A percentile compares a stretch with the other conserved stretches of the same genome.
These are phyloP conservation scores for Aspergillus uvarum DNA, from an alignment of 2,329 filamentous ascomycete species.

Conservation along the genomic window DNA sequence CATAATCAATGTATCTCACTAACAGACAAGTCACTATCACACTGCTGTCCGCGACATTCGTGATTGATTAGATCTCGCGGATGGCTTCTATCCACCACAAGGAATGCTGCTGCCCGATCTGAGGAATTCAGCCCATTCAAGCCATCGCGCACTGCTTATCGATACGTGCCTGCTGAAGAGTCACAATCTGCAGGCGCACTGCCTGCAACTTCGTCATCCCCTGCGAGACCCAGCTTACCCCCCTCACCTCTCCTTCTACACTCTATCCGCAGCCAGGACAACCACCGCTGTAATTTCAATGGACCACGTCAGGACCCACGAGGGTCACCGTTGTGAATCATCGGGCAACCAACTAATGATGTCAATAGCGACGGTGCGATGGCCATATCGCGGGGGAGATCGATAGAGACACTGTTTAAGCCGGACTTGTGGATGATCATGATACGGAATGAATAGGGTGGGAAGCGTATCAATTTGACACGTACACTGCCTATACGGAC, in stretches of 20 bases:
- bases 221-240: neutral
- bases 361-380: neutral
- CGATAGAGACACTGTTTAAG: neutral
- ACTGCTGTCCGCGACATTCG: neutral
- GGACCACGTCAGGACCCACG: slow-evolving; percentile 17
- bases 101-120: slow-evolving; percentile 10
- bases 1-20: neutral
- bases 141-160: slow-evolving; percentile 4
- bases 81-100: neutral
- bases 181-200: neutral
- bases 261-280: slow-evolving; percentile 1
- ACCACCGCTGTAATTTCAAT: neutral
- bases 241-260: neutral
- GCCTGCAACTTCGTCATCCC: neutral
- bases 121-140: neutral
- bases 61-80: slow-evolving; percentile 6
- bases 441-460: neutral
- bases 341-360: slow-evolving; percentile 1
- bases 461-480: neutral
- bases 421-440: neutral
- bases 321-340: neutral
- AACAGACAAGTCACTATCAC: neutral
- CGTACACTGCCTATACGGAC: neutral
- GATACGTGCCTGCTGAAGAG: slow-evolving; percentile 1
- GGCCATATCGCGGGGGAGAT: neutral